phyloP scores from a whole-genome alignment of 352 stramenopile species.

The Phytophthora capsici region DNA sequence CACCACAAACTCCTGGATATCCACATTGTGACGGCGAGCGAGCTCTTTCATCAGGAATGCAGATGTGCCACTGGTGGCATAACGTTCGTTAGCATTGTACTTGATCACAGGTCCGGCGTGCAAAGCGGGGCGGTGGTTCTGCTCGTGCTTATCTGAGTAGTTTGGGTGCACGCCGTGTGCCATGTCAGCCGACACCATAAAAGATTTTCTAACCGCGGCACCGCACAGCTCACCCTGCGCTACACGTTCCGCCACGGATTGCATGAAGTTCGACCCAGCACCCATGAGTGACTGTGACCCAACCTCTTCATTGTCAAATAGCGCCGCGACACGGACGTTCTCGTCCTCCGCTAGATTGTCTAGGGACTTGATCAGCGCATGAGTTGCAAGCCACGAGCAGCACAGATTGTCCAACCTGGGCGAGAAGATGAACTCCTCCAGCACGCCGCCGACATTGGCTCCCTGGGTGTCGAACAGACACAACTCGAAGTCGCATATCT shows the following conservation, averaged over 20 bases:
- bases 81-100: conserved; percentile 98
- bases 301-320: conserved; percentile 99
- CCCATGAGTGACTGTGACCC: conserved; percentile 91
- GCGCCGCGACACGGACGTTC: conserved; percentile 92
- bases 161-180: conserved; percentile 98
- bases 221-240: conserved; percentile 61
- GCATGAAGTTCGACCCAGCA: conserved; percentile 83
- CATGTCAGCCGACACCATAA: conserved; percentile 95
- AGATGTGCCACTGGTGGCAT: conserved; percentile 95
- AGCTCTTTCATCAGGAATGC: conserved; percentile 94
- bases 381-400: conserved; percentile 93
- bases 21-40: conserved; percentile 79
- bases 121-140: conserved; percentile 91
- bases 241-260: conserved; percentile 69
- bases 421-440: conserved; percentile 97
- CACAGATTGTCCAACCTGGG: conserved; percentile 98
- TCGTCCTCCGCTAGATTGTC: conserved; percentile 67
- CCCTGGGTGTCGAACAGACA: conserved; percentile 97
- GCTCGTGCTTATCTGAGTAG: conserved; percentile 96
- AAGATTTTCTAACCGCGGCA: conserved; percentile 69
- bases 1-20: conserved; percentile 97
- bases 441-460: conserved; percentile 90
- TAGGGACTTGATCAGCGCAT: conserved; percentile 87
- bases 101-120: conserved; percentile 98
- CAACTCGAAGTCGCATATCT: conserved; percentile 97